Evolutionary conservation across 441 rosid species (phyloP), one percentile per base, ranked within the genome.

Genomic region (Populus hybrid): DNA sequence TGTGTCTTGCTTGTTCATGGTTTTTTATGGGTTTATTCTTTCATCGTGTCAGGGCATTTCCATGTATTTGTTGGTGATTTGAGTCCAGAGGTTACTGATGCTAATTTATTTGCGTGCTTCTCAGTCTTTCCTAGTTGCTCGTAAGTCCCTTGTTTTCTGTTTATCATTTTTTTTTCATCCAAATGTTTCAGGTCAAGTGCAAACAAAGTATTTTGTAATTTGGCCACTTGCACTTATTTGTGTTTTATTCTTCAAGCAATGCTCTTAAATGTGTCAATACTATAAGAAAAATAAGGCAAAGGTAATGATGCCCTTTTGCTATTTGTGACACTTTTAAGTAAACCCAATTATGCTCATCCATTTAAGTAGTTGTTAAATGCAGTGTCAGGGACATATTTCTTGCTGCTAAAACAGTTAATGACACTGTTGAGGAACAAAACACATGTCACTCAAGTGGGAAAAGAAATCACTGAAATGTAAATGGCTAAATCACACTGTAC

Each of bases 21-120:
- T 54, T 54, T 54, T 30, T 30, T 28, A 12, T 54, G 18, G 21
- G 61, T 6, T 73, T 35, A 9, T 63, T 12, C 73, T 72, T 20
- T 82, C 59, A 8, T 67, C 38, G 26, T 71, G 79, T 38, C 92
- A 94, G 98, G 95, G 69, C 98, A 94, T 79, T 92, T 76, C 80
- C 93, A 95, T 86, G 87, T 95, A 81, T 95, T 95, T 86, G 99
- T 95, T 78, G 99, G 99, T 78, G 99, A 95, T 80, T 95, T 95
- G 68, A 92, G 99, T 72, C 97, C 97, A 8, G 99, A 95, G 90
- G 97, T 95, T 80, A 95, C 97, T 3, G 99, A 95, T 85, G 96
- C 98, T 63, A 91, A 88, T 73, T 82, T 95, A 71, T 93, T 84
- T 89, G 94, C 95, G 5, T 92, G 97, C 91, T 95, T 95, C 85